phyloP scores from a whole-genome alignment of 1,284 basidiomycete species.

The Hortiboletus rubellus region DNA sequence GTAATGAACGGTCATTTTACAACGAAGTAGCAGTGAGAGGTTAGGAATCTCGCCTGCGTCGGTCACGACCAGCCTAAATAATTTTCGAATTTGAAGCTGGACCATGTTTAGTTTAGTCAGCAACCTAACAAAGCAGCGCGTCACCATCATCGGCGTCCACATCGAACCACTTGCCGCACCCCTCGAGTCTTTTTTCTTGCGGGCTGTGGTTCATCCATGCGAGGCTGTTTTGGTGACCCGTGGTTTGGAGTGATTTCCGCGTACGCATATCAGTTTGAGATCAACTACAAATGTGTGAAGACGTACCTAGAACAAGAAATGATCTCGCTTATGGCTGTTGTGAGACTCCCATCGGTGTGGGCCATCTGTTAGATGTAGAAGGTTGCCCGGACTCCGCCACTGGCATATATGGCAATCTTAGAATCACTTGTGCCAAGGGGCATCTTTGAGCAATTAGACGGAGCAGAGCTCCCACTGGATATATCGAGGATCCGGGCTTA shows the following conservation, averaged over 20 bases:
- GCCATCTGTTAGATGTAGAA: too few relatives aligned
- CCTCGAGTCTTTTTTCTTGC: not conserved
- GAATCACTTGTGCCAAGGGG: too few relatives aligned
- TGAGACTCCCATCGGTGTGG: too few relatives aligned
- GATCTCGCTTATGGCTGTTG: too few relatives aligned
- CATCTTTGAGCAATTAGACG: too few relatives aligned
- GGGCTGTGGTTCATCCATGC: not conserved
- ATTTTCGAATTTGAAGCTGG: not conserved
- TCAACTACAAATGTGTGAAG: not conserved
- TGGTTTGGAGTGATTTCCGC: not conserved
- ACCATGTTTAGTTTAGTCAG: not conserved
- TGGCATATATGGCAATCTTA: too few relatives aligned
- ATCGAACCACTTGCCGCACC: not conserved
- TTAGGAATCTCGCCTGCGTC: not conserved
- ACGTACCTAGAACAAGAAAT: too few relatives aligned
- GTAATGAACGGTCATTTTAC: not conserved
- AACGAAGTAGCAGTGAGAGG: not conserved
- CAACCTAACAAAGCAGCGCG: not conserved
- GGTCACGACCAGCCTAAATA: not conserved
- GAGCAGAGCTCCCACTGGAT: too few relatives aligned
- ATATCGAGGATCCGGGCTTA: too few relatives aligned
- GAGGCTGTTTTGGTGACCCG: not conserved
- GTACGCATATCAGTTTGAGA: not conserved
- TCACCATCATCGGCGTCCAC: not conserved
- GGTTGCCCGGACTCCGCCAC: too few relatives aligned